These are phyloP conservation scores for Aspergillus brasiliensis DNA, from an alignment of 2,329 filamentous ascomycete genomes.

Conservation along the genomic window DNA sequence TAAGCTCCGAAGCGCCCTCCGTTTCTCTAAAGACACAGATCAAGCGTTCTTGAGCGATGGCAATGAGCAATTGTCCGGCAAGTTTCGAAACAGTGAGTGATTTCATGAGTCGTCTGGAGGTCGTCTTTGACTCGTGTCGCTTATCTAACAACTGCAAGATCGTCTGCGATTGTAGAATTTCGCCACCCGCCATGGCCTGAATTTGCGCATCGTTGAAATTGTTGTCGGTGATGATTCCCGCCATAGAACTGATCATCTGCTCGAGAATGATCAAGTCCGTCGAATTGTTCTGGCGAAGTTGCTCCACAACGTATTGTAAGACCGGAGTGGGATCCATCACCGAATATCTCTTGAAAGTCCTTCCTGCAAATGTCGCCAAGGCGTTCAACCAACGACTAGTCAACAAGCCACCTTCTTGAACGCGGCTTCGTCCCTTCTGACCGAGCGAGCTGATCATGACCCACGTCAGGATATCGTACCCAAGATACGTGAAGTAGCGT, in stretches of 20 bases:
- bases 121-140: slow-evolving; percentile 72
- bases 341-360: slow-evolving; percentile 83
- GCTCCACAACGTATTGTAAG: slow-evolving; percentile 84
- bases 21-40: slow-evolving; percentile 79
- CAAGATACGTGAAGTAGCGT: slow-evolving; percentile 88
- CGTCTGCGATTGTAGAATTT: slow-evolving; percentile 75
- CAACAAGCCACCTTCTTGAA: slow-evolving; percentile 68
- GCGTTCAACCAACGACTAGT: slow-evolving; percentile 92
- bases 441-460: slow-evolving; percentile 75
- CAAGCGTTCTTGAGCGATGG: slow-evolving; percentile 86
- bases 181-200: slow-evolving; percentile 83
- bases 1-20: slow-evolving; percentile 71
- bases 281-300: slow-evolving; percentile 78
- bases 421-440: slow-evolving; percentile 58
- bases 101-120: slow-evolving; percentile 77
- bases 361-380: slow-evolving; percentile 85
- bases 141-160: slow-evolving; percentile 79
- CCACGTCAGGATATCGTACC: slow-evolving; percentile 93
- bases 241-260: slow-evolving; percentile 89
- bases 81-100: slow-evolving; percentile 76
- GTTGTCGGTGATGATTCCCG: slow-evolving; percentile 81
- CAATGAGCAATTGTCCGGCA: slow-evolving; percentile 80
- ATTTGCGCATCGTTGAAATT: slow-evolving; percentile 89
- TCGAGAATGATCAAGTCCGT: slow-evolving; percentile 90
- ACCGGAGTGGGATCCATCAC: slow-evolving; percentile 82